Evolutionary conservation across 129 eudicot species (phyloP).

Genomic region (Smallanthus sonchifolius): DNA sequence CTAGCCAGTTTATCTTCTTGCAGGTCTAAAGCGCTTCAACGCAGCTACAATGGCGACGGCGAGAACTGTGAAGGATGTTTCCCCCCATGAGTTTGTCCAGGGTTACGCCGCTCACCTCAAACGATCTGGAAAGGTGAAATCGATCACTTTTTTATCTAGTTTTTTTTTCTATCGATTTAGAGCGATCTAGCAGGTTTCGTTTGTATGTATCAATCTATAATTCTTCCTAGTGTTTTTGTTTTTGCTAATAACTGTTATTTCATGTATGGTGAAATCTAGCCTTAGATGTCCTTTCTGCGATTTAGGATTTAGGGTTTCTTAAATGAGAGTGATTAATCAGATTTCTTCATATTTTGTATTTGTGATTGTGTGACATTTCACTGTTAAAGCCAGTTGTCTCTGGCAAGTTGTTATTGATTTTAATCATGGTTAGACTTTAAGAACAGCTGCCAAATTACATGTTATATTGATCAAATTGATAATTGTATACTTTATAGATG

Average conservation of each 20-base stretch:
- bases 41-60: conserved; percentile 66
- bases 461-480: not conserved
- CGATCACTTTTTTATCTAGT: not conserved
- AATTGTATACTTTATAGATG: conserved; percentile 28
- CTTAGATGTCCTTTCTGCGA: not conserved
- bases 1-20: conserved; percentile 23
- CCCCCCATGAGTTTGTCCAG: conserved; percentile 86
- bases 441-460: not conserved
- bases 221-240: not conserved
- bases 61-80: conserved; percentile 81
- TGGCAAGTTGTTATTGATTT: not conserved
- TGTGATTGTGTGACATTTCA: not conserved
- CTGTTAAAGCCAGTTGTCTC: no score
- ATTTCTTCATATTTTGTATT: no score
- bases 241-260: not conserved
- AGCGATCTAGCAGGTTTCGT: not conserved
- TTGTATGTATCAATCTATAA: not conserved
- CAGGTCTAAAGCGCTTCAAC: not conserved
- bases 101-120: conserved; percentile 89
- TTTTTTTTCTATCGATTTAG: not conserved
- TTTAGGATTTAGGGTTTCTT: not conserved
- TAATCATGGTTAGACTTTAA: not conserved
- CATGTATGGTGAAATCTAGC: not conserved
- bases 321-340: not conserved
- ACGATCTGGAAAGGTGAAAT: conserved; percentile 71